These are phyloP conservation scores for Bruguiera gymnorhiza DNA, from an alignment of 345 rosid species.

Conservation along the genomic window DNA sequence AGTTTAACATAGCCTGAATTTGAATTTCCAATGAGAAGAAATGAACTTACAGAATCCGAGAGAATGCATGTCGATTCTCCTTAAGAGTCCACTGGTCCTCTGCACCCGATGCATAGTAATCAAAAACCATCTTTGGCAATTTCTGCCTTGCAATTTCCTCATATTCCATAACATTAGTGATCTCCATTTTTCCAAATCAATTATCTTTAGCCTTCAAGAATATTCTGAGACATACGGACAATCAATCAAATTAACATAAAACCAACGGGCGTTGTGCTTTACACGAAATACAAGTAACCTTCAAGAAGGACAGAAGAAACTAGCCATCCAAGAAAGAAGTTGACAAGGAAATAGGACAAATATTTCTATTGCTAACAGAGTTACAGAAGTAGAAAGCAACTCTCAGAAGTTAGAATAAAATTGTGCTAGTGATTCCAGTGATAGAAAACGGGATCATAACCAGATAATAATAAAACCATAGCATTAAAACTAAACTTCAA, in stretches of 20 bases:
- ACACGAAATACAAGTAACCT: not conserved
- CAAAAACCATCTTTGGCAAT: constrained; percentile 88
- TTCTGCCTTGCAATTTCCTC: constrained; percentile 82
- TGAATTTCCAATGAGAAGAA: not conserved
- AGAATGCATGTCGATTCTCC: constrained; percentile 82
- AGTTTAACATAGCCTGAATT: not conserved
- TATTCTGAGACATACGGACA: not conserved
- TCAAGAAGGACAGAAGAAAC: not conserved
- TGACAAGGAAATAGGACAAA: not conserved
- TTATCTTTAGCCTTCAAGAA: not conserved
- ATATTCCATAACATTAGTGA: constrained; percentile 84
- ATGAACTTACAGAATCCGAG: constrained; percentile 69
- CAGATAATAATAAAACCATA: not conserved
- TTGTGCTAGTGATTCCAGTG: not conserved
- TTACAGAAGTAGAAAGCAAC: not conserved
- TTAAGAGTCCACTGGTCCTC: constrained; percentile 94
- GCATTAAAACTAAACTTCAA: not conserved
- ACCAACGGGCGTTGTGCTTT: too few relatives aligned
- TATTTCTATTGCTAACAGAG: not conserved
- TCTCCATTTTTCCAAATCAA: constrained; percentile 47
- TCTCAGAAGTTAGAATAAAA: not conserved
- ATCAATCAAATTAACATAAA: not conserved
- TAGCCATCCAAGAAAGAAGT: not conserved
- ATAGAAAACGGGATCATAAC: not conserved
- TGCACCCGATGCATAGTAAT: constrained; percentile 91